A percentile compares a stretch with the other conserved stretches of the same genome.
Conservation (phyloP, 2,329 filamentous ascomycete genomes). For the Emmonsia crescens region DNA sequence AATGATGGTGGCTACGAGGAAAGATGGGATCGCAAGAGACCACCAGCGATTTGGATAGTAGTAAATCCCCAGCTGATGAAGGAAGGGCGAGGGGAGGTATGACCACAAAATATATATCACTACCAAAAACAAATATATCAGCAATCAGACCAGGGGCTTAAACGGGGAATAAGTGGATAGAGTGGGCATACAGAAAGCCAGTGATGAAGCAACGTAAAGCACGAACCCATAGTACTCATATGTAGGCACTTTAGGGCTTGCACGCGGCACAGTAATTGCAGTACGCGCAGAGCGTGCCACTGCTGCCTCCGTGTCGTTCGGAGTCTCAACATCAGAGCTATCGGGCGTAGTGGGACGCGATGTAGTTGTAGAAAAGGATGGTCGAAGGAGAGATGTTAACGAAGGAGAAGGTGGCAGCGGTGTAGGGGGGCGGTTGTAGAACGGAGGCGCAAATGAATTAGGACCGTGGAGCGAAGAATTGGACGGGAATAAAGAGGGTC, state of each 20-base stretch:
- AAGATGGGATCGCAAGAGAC: constrained; percentile 84
- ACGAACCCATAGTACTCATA: constrained; percentile 99
- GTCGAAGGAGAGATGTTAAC: constrained; percentile 77
- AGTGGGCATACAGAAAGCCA: constrained; percentile 59
- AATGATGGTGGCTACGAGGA: constrained; percentile 74
- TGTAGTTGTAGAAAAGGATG: constrained; percentile 52
- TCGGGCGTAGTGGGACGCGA: constrained; percentile 91
- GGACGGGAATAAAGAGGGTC: constrained; percentile 31
- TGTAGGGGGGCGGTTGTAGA: constrained; percentile 94
- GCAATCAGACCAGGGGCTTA: background rate
- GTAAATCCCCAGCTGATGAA: constrained; percentile 85
- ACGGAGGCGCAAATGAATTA: constrained; percentile 61
- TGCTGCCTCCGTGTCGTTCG: constrained; percentile 48
- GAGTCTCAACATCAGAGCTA: constrained; percentile 71
- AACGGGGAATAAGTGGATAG: constrained; percentile 28
- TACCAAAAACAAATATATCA: constrained; percentile 10
- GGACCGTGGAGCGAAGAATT: constrained; percentile 32
- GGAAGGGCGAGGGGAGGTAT: constrained; percentile 81
- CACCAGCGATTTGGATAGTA: constrained; percentile 99
- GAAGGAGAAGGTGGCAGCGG: constrained; percentile 87
- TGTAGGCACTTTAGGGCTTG: constrained; percentile 88
- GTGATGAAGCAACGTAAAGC: constrained; percentile 77
- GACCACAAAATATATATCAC: constrained; percentile 66
- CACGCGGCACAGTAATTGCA: constrained; percentile 61
- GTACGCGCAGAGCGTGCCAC: constrained; percentile 50